These are phyloP conservation scores for Fusarium brachygibbosum DNA, from an alignment of 2,329 filamentous ascomycete species.

Conservation along the genomic window DNA sequence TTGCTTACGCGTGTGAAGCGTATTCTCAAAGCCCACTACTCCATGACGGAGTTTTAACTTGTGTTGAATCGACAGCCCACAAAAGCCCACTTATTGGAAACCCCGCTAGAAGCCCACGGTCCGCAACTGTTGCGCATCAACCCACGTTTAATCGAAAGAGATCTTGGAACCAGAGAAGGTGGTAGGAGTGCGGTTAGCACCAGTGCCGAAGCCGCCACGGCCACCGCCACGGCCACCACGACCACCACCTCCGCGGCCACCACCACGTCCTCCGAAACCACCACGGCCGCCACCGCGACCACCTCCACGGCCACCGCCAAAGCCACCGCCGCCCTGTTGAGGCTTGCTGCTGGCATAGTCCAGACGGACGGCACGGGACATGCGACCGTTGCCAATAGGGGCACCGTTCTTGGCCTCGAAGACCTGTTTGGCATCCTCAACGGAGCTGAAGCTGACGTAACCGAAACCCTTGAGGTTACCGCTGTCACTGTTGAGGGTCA, in stretches of 20 bases:
- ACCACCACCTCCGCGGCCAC: constrained; percentile 62
- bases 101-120: constrained; percentile 62
- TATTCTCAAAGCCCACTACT: constrained; percentile 68
- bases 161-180: constrained; percentile 79
- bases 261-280: constrained; percentile 59
- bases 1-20: constrained; percentile 59
- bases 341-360: constrained; percentile 82
- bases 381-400: constrained; percentile 72
- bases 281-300: constrained; percentile 65
- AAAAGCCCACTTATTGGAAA: constrained; percentile 59
- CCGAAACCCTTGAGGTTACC: constrained; percentile 92
- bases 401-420: constrained; percentile 78
- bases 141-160: constrained; percentile 70
- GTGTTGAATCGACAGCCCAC: constrained; percentile 70
- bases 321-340: constrained; percentile 67
- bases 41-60: constrained; percentile 54
- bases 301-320: constrained; percentile 63
- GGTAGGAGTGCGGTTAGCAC: constrained; percentile 47
- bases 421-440: constrained; percentile 85
- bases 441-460: constrained; percentile 84
- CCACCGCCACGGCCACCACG: constrained; percentile 60
- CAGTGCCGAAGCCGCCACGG: constrained; percentile 47
- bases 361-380: constrained; percentile 81
- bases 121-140: constrained; percentile 44
- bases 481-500: constrained; percentile 69